Evolutionary conservation across 2,329 filamentous ascomycete genomes (phyloP).

Genomic region (Aquanectria penicillioides): DNA sequence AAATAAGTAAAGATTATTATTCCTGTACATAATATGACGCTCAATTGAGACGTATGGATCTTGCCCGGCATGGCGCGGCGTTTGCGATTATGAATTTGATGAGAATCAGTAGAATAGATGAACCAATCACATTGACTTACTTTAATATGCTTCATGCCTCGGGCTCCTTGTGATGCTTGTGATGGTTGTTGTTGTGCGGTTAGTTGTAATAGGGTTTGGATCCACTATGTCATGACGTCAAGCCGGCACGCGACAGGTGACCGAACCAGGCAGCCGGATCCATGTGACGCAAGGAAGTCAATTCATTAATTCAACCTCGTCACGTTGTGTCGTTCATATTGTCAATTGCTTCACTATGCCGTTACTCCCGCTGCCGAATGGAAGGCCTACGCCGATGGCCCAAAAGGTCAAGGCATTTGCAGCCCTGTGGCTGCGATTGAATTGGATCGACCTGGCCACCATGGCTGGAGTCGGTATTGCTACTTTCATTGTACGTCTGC

Average conservation of each 20-base stretch:
- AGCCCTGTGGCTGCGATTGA: constrained; percentile 64
- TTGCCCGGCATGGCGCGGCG: constrained; percentile 23
- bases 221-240: constrained; percentile 3
- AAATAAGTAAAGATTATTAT: constrained; percentile 10
- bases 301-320: too few relatives aligned
- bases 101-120: too few relatives aligned
- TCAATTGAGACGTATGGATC: too few relatives aligned
- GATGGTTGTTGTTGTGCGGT: background rate
- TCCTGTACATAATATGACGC: constrained; percentile 22
- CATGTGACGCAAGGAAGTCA: background rate
- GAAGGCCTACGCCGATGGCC: constrained; percentile 17
- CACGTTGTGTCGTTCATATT: background rate
- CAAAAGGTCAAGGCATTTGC: constrained; percentile 35
- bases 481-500: constrained; percentile 41
- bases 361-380: constrained; percentile 22
- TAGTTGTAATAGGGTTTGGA: background rate
- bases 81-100: background rate
- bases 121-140: too few relatives aligned
- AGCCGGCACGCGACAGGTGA: background rate
- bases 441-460: constrained; percentile 68
- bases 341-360: constrained; percentile 34
- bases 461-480: constrained; percentile 62
- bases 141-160: too few relatives aligned
- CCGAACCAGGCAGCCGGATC: background rate
- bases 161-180: background rate